phyloP scores from a whole-genome alignment of 495 filamentous ascomycete species.

The Neurospora sp. region DNA sequence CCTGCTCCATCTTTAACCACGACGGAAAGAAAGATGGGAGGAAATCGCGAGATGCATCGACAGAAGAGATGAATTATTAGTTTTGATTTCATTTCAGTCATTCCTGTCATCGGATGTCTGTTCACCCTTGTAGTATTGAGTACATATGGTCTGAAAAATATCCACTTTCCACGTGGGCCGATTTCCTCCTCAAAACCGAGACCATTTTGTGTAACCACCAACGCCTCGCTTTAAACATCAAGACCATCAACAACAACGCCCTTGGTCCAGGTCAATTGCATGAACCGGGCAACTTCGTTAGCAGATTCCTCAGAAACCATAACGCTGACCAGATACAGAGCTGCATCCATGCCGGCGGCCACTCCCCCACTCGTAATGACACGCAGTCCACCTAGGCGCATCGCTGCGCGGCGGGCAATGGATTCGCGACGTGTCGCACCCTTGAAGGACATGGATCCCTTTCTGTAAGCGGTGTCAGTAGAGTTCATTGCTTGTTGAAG shows the following conservation, averaged over 20 bases:
- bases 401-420: conserved; percentile 52
- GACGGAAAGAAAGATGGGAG: not conserved
- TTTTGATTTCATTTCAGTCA: not conserved
- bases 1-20: not conserved
- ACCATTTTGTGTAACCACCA: not conserved
- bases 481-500: not conserved
- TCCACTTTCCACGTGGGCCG: not conserved
- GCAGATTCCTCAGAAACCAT: conserved; percentile 58
- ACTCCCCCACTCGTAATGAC: conserved; percentile 70
- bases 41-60: not conserved
- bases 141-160: not conserved
- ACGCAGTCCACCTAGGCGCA: conserved; percentile 58
- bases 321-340: conserved; percentile 66
- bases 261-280: conserved; percentile 66
- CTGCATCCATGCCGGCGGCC: conserved; percentile 67
- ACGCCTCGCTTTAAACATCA: conserved; percentile 46
- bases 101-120: not conserved
- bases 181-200: not conserved
- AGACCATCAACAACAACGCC: conserved; percentile 60
- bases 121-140: not conserved
- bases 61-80: not conserved
- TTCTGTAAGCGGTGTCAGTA: conserved; percentile 26
- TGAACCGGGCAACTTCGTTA: conserved; percentile 52
- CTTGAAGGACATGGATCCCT: conserved; percentile 64
- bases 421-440: conserved; percentile 55